Percentiles rank a stretch among this genome's conserved stretches.
These are phyloP conservation scores for Sparassis latifolia DNA, from an alignment of 1,284 basidiomycete species.

Conservation along the genomic window DNA sequence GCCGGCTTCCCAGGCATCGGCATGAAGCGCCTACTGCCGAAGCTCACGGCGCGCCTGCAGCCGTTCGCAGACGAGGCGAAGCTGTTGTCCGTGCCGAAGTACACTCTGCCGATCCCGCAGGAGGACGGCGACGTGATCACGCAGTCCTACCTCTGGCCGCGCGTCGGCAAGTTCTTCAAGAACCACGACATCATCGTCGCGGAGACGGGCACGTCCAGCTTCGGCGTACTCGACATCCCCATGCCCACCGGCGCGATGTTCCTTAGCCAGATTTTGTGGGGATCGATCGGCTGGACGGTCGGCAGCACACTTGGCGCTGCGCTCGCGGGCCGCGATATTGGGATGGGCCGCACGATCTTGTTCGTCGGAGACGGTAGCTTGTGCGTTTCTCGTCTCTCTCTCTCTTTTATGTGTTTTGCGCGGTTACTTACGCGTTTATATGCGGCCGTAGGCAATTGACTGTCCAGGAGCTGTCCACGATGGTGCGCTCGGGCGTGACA, in stretches of 20 bases:
- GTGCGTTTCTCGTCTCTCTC: constrained; percentile 28
- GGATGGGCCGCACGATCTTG: constrained; percentile 65
- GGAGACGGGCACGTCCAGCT: constrained; percentile 64
- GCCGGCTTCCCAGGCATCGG: constrained; percentile 57
- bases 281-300: constrained; percentile 83
- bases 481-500: constrained; percentile 61
- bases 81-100: constrained; percentile 43
- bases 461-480: constrained; percentile 74
- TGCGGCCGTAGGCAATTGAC: constrained; percentile 49
- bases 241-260: constrained; percentile 64
- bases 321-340: constrained; percentile 67
- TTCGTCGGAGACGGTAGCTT: constrained; percentile 86
- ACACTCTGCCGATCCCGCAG: constrained; percentile 39
- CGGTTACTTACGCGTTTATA: not conserved
- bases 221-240: constrained; percentile 59
- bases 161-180: constrained; percentile 73
- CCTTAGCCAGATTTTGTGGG: constrained; percentile 79
- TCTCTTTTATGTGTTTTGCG: not conserved
- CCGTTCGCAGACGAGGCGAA: constrained; percentile 32
- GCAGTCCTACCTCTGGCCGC: constrained; percentile 85
- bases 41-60: constrained; percentile 52
- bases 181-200: constrained; percentile 75
- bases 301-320: constrained; percentile 73
- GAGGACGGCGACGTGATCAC: constrained; percentile 51
- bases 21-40: constrained; percentile 69